Evolutionary conservation across 2,329 filamentous ascomycete species (phyloP).

Genomic region (Aspergillus eucalypticola): DNA sequence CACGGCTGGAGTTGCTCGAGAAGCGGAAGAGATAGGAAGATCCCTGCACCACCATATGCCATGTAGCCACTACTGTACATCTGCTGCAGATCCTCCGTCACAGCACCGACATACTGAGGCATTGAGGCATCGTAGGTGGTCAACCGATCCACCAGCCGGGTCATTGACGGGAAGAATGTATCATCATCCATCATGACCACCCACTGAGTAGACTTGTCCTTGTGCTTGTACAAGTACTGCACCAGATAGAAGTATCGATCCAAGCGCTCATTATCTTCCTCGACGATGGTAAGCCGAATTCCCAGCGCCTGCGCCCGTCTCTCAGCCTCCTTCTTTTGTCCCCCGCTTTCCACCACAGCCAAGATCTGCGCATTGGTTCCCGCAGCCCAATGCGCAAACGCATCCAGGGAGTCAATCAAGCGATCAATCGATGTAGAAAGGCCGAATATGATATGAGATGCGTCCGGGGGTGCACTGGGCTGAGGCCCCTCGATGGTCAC

Average conservation of each 20-base stretch:
- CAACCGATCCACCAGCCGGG: constrained; percentile 49
- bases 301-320: constrained; percentile 27
- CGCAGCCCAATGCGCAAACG: constrained; percentile 56
- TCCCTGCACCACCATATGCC: constrained; percentile 60
- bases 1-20: constrained; percentile 48
- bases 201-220: constrained; percentile 49
- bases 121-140: constrained; percentile 46
- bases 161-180: constrained; percentile 59
- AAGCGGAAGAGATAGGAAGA: constrained; percentile 56
- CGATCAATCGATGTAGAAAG: constrained; percentile 53
- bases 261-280: constrained; percentile 22
- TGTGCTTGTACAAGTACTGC: constrained; percentile 43
- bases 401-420: constrained; percentile 48
- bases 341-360: constrained; percentile 46
- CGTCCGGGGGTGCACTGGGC: constrained; percentile 31
- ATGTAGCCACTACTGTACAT: constrained; percentile 54
- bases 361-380: constrained; percentile 51
- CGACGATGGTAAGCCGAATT: constrained; percentile 42
- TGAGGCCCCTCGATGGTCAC: constrained; percentile 22
- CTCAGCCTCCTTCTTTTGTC: constrained; percentile 20
- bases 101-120: constrained; percentile 55
- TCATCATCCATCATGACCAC: constrained; percentile 60
- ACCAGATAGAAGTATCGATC: constrained; percentile 58
- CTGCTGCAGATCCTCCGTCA: constrained; percentile 55
- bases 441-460: constrained; percentile 53